Conservation (phyloP, 2,329 filamentous ascomycete genomes). For the Colletotrichum neosansevieriae region DNA sequence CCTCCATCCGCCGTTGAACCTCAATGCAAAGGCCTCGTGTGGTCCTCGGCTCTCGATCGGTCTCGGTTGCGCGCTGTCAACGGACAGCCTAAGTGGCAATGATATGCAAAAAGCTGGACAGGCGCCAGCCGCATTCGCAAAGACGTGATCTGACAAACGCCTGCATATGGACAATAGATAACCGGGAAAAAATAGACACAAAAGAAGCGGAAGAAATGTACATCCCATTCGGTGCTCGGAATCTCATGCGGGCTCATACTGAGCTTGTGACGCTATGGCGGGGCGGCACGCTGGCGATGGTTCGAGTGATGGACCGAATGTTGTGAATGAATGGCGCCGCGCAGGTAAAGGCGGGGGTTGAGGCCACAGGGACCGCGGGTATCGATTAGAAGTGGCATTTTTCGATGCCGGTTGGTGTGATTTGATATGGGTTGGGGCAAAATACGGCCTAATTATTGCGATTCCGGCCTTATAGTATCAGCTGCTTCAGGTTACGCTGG, state of each 20-base stretch:
- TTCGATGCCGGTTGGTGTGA: slow-evolving; percentile 7
- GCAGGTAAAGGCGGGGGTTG: slow-evolving; percentile 6
- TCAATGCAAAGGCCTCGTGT: slow-evolving; percentile 3
- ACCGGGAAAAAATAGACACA: slow-evolving; percentile 36
- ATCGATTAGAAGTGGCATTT: slow-evolving; percentile 36
- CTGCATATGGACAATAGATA: slow-evolving; percentile 39
- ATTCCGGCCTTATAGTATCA: slow-evolving; percentile 70
- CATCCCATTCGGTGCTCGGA: slow-evolving; percentile 20
- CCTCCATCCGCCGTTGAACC: slow-evolving; percentile 4
- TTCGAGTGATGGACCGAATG: background rate
- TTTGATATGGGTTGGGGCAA: slow-evolving; percentile 1
- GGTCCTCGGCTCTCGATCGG: slow-evolving; percentile 1
- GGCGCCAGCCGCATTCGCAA: slow-evolving; percentile 10
- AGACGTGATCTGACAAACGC: slow-evolving; percentile 27
- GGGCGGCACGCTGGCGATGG: background rate
- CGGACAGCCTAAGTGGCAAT: background rate
- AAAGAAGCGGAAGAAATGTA: slow-evolving; percentile 31
- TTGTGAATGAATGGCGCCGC: slow-evolving; percentile 15
- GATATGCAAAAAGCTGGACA: slow-evolving; percentile 20
- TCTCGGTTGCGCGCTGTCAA: slow-evolving; percentile 1
- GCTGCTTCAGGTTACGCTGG: slow-evolving; percentile 83
- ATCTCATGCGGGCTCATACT: background rate
- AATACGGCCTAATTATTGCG: slow-evolving; percentile 17
- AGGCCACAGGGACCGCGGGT: slow-evolving; percentile 27
- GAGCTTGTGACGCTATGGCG: slow-evolving; percentile 4